Conservation (phyloP, 129 eudicot species). For the Centaurea solstitialis region DNA sequence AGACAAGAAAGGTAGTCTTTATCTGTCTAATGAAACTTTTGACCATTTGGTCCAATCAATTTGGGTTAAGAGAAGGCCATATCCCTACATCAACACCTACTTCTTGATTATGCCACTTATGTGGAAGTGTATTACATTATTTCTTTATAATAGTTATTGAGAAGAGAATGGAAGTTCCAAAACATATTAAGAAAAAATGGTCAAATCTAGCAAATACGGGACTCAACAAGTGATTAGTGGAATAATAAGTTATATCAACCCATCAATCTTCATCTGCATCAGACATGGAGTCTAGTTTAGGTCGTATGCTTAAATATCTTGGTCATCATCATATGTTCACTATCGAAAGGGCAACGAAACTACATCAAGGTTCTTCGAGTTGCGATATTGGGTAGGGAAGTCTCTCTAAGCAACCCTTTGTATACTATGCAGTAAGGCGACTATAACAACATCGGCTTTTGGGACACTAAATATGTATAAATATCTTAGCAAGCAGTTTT, state of each 20-base stretch:
- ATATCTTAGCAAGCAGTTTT: not conserved
- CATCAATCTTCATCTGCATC: constrained; percentile 23
- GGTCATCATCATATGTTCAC: not conserved
- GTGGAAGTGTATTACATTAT: not conserved
- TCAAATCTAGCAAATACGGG: not conserved
- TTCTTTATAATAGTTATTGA: not conserved
- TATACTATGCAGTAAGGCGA: not conserved
- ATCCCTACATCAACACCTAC: constrained; percentile 49
- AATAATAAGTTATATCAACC: not conserved
- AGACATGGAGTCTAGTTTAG: not conserved
- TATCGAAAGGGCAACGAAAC: not conserved
- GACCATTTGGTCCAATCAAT: constrained; percentile 77
- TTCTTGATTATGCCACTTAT: constrained; percentile 31
- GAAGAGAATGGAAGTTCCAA: not conserved
- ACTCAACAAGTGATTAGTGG: not conserved
- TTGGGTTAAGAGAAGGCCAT: constrained; percentile 49
- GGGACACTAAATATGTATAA: not conserved
- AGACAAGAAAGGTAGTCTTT: constrained; percentile 70
- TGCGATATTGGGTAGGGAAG: not conserved
- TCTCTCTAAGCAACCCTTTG: not conserved
- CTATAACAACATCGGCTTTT: not conserved
- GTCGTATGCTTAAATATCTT: not conserved
- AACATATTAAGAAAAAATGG: not conserved
- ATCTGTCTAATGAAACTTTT: constrained; percentile 66
- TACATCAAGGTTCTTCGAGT: not conserved